Conservation (phyloP, 805 yeast genomes). For the Teunomyces atbi region DNA sequence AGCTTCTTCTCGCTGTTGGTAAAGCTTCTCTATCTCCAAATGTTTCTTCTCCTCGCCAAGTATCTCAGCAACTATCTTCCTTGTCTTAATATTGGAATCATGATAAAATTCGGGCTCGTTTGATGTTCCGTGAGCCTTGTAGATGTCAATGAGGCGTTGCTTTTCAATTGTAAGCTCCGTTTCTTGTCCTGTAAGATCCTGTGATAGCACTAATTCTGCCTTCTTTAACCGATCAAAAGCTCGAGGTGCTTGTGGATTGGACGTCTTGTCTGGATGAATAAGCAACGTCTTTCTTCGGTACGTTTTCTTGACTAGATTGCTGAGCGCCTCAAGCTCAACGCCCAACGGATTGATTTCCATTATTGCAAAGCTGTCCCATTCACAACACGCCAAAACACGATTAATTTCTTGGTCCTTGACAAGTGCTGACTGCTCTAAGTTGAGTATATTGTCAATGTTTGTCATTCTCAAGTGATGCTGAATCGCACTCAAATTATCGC, state of each 20-base stretch:
- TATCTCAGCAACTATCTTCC: slow-evolving; percentile 43
- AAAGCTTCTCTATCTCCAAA: slow-evolving; percentile 25
- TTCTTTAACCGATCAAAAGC: slow-evolving; percentile 62
- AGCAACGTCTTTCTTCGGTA: slow-evolving; percentile 60
- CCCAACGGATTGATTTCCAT: slow-evolving; percentile 40
- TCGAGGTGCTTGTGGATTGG: slow-evolving; percentile 54
- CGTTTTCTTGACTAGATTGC: slow-evolving; percentile 40
- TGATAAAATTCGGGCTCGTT: slow-evolving; percentile 2
- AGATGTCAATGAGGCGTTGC: slow-evolving; percentile 28
- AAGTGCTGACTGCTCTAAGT: slow-evolving; percentile 25
- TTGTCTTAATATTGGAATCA: slow-evolving; percentile 25
- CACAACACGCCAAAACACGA: slow-evolving; percentile 48
- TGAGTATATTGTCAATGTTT: not conserved
- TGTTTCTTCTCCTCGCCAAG: slow-evolving; percentile 38
- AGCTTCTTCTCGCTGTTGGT: slow-evolving; percentile 27
- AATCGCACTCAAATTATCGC: too few species aligned
- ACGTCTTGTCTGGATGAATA: slow-evolving; percentile 68
- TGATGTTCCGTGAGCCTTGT: slow-evolving; percentile 12
- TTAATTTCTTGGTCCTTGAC: slow-evolving; percentile 52
- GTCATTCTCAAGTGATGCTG: not conserved
- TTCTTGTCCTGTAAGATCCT: slow-evolving; percentile 9
- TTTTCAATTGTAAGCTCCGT: slow-evolving; percentile 15
- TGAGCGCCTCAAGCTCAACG: slow-evolving; percentile 36
- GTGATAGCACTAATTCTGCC: slow-evolving; percentile 42
- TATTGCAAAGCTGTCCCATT: slow-evolving; percentile 54